phyloP scores from a whole-genome alignment of 495 filamentous ascomycete species.

The Hyaloscypha hepaticicola region DNA sequence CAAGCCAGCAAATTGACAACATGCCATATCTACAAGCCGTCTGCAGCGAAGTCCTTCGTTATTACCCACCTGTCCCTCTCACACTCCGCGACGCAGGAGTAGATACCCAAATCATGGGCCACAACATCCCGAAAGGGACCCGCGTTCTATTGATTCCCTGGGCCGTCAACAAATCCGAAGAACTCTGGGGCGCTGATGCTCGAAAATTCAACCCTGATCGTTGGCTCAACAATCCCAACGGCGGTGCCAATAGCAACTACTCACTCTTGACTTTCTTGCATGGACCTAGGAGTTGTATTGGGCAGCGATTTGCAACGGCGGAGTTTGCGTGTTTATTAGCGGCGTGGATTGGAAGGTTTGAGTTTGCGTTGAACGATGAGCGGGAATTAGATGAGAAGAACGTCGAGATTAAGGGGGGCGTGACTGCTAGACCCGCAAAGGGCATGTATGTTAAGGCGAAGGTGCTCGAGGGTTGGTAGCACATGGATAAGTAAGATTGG shows the following conservation, averaged over 20 bases:
- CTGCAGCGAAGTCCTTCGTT: conserved; percentile 39
- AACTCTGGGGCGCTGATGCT: conserved; percentile 59
- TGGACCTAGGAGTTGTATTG: conserved; percentile 62
- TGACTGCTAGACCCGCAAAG: conserved; percentile 63
- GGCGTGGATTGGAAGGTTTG: conserved; percentile 67
- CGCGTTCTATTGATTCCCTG: conserved; percentile 54
- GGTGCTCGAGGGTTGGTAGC: conserved; percentile 63
- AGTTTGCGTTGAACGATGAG: conserved; percentile 61
- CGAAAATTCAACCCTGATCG: conserved; percentile 59
- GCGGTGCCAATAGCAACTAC: conserved; percentile 55
- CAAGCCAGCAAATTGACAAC: conserved; percentile 49
- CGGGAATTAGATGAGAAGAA: conserved; percentile 53
- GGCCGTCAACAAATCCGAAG: conserved; percentile 56
- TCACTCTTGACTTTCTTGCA: conserved; percentile 62
- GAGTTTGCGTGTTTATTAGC: conserved; percentile 86
- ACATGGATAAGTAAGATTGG: neutral
- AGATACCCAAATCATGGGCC: conserved; percentile 56
- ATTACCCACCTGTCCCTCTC: conserved; percentile 41
- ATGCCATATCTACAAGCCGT: conserved; percentile 58
- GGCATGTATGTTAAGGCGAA: conserved; percentile 63
- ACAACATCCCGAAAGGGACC: conserved; percentile 49
- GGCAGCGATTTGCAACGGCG: conserved; percentile 70
- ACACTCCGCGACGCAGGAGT: conserved; percentile 58
- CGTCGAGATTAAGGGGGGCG: conserved; percentile 54
- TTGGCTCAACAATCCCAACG: conserved; percentile 52